Evolutionary conservation across 2,329 filamentous ascomycete species (phyloP), one percentile per base, ranked within the genome.

Genomic region (Microcera coccophila): DNA sequence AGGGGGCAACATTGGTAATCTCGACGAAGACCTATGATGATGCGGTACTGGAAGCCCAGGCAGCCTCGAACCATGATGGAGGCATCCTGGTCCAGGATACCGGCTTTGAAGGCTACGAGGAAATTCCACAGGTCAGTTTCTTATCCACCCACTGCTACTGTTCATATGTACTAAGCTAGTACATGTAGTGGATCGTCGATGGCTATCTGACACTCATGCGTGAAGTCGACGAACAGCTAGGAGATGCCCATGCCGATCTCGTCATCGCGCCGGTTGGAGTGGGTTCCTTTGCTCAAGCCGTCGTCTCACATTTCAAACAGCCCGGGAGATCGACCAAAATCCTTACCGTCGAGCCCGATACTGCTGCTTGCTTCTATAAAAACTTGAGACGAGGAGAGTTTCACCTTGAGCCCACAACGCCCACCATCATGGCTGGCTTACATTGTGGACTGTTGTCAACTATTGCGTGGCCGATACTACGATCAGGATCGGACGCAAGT

Each of bases 351-450:
- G 87, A 91, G 60, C 81, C 86, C 0, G 79, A 82, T 15, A 79
- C 76, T 0, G 85, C 76, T 0, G 73, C 79, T 0, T 82, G 78
- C 48, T 61, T 86, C 7, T 71, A 71, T 44, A 69, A 71, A 26
- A 80, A 76, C 24, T 61, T 85, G 2, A 60, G 69, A 15, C 62
- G 61, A 0, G 78, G 76, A 0, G 53, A 71, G 26, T 63, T 73
- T 3, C 70, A 68, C 1, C 61, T 74, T 0, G 71, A 85, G 1
- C 44, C 61, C 7, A 87, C 83, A 0, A 69, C 67, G 0, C 65
- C 76, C 3, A 88, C 82, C 0, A 87, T 87, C 53, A 89, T 90
- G 84, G 74, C 75, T 29, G 85, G 85, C 0, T 77, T 90, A 68
- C 81, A 86, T 50, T 90, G 85, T 47, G 84, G 84, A 0, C 86